phyloP scores from a whole-genome alignment of 352 stramenopile species.

The Phytophthora pistaciae region DNA sequence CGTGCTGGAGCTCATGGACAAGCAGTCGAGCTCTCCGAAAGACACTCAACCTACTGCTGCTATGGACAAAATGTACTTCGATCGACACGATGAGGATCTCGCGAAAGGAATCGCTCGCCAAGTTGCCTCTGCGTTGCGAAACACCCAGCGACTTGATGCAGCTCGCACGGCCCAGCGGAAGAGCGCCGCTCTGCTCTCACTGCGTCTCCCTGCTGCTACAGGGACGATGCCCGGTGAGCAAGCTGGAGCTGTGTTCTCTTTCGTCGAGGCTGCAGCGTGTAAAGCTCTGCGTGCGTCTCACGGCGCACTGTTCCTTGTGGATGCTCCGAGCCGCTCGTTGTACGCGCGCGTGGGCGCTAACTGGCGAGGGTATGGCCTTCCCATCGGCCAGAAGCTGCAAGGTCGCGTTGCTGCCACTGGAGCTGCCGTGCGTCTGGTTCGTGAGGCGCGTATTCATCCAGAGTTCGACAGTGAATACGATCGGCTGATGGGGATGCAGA shows the following conservation, averaged over 20 bases:
- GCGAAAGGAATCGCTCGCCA: slow-evolving; percentile 72
- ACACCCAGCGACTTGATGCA: slow-evolving; percentile 70
- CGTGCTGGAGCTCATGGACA: slow-evolving; percentile 76
- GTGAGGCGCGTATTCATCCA: slow-evolving; percentile 59
- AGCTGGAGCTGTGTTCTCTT: slow-evolving; percentile 42
- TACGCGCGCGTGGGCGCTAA: slow-evolving; percentile 72
- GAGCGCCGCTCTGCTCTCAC: slow-evolving; percentile 69
- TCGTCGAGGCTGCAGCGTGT: slow-evolving; percentile 38
- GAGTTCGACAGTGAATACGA: slow-evolving; percentile 84
- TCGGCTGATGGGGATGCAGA: slow-evolving; percentile 59
- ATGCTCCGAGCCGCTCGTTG: slow-evolving; percentile 73
- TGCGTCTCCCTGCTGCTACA: slow-evolving; percentile 39
- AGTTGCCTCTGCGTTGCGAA: slow-evolving; percentile 72
- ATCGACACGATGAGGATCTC: slow-evolving; percentile 75
- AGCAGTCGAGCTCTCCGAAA: slow-evolving; percentile 20
- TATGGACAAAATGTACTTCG: slow-evolving; percentile 73
- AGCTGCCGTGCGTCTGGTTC: slow-evolving; percentile 60
- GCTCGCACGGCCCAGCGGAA: slow-evolving; percentile 63
- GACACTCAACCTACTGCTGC: background rate
- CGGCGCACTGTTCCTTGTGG: slow-evolving; percentile 81
- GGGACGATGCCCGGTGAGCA: slow-evolving; percentile 41
- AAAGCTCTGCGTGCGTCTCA: slow-evolving; percentile 42
- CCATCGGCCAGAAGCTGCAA: slow-evolving; percentile 72
- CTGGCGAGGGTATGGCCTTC: slow-evolving; percentile 78
- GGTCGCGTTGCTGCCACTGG: slow-evolving; percentile 74